Conservation (phyloP, 2,329 filamentous ascomycete genomes). For the Fusarium buxicola region DNA sequence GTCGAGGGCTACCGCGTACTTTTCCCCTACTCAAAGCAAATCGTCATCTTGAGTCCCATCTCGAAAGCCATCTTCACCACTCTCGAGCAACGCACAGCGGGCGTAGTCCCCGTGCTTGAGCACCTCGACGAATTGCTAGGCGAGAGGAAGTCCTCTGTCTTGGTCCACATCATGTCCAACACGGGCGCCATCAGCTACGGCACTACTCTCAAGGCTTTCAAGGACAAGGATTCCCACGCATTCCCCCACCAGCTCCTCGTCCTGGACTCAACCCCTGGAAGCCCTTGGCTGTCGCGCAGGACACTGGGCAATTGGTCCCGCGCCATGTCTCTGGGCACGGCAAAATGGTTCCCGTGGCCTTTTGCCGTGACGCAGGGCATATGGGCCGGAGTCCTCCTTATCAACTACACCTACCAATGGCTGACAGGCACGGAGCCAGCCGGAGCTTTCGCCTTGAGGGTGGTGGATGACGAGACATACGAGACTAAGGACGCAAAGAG, state of each 20-base stretch:
- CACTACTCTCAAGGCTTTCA: conserved; percentile 61
- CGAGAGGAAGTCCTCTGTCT: conserved; percentile 49
- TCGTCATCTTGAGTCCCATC: conserved; percentile 64
- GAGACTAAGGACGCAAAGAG: conserved; percentile 55
- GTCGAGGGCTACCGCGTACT: conserved; percentile 62
- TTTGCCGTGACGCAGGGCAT: conserved; percentile 60
- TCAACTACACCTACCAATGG: conserved; percentile 51
- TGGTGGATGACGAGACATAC: conserved; percentile 53
- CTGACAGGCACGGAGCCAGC: conserved; percentile 55
- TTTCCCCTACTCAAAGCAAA: conserved; percentile 62
- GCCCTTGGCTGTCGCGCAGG: conserved; percentile 53
- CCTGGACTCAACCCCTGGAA: conserved; percentile 66
- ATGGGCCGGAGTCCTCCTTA: conserved; percentile 58
- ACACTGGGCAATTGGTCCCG: conserved; percentile 64
- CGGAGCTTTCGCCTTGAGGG: conserved; percentile 53
- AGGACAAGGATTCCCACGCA: conserved; percentile 49
- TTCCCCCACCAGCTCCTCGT: conserved; percentile 63
- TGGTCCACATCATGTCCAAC: conserved; percentile 69
- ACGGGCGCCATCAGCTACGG: conserved; percentile 67
- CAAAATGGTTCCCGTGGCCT: conserved; percentile 61
- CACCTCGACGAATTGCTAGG: conserved; percentile 34
- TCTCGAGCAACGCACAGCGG: conserved; percentile 56
- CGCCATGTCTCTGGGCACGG: conserved; percentile 64
- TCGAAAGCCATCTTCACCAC: conserved; percentile 58
- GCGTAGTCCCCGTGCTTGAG: conserved; percentile 60